These are phyloP conservation scores for Cyclotella atomus DNA, from an alignment of 108 stramenopile genomes.

Conservation along the genomic window DNA sequence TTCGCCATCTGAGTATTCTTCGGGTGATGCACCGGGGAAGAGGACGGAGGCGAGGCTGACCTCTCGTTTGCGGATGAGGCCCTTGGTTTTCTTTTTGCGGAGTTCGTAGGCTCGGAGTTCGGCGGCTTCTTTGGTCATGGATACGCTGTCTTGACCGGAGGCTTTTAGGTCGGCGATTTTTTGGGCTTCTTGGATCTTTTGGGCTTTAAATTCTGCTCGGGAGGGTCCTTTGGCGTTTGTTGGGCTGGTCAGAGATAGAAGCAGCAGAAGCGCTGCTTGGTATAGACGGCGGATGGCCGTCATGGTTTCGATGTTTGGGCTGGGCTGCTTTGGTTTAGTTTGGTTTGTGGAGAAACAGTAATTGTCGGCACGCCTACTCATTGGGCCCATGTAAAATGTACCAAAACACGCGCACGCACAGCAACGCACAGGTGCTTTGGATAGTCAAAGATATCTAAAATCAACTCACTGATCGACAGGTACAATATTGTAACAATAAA, in stretches of 20 bases:
- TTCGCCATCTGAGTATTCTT: slow-evolving; percentile 59
- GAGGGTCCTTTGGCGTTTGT: background rate
- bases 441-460: too few species aligned
- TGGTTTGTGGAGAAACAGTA: background rate
- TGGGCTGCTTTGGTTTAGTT: too few species aligned
- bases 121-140: slow-evolving; percentile 50
- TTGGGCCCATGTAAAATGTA: too few species aligned
- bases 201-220: slow-evolving; percentile 16
- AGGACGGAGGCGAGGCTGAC: slow-evolving; percentile 69
- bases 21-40: slow-evolving; percentile 82
- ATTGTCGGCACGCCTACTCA: background rate
- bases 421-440: too few species aligned
- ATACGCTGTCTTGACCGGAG: slow-evolving; percentile 38
- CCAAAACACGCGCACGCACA: too few species aligned
- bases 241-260: background rate
- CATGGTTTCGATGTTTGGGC: background rate
- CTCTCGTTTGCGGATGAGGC: slow-evolving; percentile 63
- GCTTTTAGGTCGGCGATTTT: slow-evolving; percentile 48
- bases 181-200: slow-evolving; percentile 28
- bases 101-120: slow-evolving; percentile 37
- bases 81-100: slow-evolving; percentile 67
- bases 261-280: slow-evolving; percentile 26
- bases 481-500: too few species aligned
- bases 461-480: too few species aligned
- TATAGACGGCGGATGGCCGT: slow-evolving; percentile 11